Conservation (phyloP, 139 green algal genomes). For the Desmodesmus armatus region DNA sequence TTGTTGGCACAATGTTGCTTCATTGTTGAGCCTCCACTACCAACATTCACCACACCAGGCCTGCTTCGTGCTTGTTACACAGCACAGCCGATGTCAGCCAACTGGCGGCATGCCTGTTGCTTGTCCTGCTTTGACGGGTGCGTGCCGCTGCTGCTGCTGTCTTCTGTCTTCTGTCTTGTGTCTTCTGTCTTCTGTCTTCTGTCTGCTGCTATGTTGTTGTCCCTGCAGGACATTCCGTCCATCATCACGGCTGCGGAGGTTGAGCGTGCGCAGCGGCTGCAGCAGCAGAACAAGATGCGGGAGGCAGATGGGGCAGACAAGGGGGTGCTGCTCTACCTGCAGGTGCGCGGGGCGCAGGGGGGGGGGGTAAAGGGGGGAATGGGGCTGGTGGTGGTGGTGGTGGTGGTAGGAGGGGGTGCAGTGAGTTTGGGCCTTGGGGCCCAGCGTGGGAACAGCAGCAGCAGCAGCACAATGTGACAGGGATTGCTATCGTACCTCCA, state of each 20-base stretch:
- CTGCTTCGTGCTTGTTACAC: not conserved
- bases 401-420: too few species aligned
- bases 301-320: constrained; percentile 16
- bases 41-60: too few species aligned
- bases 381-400: too few species aligned
- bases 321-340: constrained; percentile 36
- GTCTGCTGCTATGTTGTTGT: not conserved
- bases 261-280: constrained; percentile 29
- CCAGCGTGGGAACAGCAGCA: too few species aligned
- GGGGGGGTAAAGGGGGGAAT: too few species aligned
- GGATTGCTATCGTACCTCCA: too few species aligned
- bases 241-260: constrained; percentile 23
- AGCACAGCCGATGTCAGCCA: not conserved
- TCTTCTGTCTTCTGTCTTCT: not conserved
- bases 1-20: too few species aligned
- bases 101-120: not conserved
- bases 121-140: not conserved
- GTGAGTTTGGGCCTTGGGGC: too few species aligned
- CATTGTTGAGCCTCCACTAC: too few species aligned
- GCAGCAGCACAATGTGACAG: too few species aligned
- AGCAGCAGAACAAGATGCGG: constrained; percentile 22
- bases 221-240: constrained; percentile 33
- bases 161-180: not conserved
- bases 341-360: too few species aligned
- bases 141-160: not conserved